Base-by-base conservation (phyloP, 73 alveolate species). In the Durusdinium trenchii region DNA sequence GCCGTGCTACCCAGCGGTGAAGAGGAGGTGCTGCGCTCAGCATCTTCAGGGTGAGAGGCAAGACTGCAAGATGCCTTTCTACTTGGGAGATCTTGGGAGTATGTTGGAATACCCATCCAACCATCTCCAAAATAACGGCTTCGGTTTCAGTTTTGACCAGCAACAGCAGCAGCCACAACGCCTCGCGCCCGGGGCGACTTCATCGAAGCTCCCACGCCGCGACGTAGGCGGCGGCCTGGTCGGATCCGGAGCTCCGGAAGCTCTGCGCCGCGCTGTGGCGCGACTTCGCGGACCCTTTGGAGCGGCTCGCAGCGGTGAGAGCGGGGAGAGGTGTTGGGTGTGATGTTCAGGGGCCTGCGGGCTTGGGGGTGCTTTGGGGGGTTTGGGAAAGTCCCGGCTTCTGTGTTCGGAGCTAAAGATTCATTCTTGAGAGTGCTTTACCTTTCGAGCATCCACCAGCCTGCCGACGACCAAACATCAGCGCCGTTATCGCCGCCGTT, bases 211-310 rank as follows among this genome's bases (percentile, higher is more conserved):
- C n/a, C n/a, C n/a, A n/a, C n/a, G 42, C 61, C 40, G 42, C 0
- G 62, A 14, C 30, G 42, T 57, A 91, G 98, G 99, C 99, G 9
- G 83, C 67, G n/a, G 83, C 94, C 46, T 94, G 99, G 99, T 76
- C 94, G 6, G 99, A 94, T 54, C 83, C 86, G 48, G 99, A 94
- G 94, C 83, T 94, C 84, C 82, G 99, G 75, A 94, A 94, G 83
- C 67, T 94, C 43, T 78, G 92, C 69, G 99, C 99, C 20, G 99
- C 99, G 38, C 64, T 94, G 51, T 94, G 99, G 99, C 99, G 99
- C 40, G 99, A 94, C 82, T 94, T 94, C 43, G 99, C 93, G 43
- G 99, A 94, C 38, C 99, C 93, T 57, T 32, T 94, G 84, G 98
- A 91, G 98, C 42, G n/a, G 52, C 81, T 69, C 23, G 52, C 45